These are phyloP conservation scores for Podospora fimiseda DNA, from an alignment of 495 filamentous ascomycete species.

Conservation along the genomic window DNA sequence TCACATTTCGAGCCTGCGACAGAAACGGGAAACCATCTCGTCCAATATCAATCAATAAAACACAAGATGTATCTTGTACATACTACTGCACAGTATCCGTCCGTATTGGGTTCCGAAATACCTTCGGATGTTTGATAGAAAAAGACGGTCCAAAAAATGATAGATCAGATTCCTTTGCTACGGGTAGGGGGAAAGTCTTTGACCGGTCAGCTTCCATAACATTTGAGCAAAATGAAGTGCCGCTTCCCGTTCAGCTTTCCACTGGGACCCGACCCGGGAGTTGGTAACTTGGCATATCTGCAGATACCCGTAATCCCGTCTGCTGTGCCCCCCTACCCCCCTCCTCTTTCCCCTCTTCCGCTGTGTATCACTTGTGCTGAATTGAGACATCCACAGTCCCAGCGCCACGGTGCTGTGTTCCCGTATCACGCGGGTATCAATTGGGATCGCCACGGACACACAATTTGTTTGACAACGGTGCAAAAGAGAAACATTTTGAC, in stretches of 20 bases:
- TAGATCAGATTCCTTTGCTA: not conserved
- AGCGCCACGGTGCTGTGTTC: slow-evolving; percentile 2
- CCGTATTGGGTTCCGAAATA: too few relatives aligned
- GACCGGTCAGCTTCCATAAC: too few relatives aligned
- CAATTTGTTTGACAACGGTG: not conserved
- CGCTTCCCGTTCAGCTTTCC: too few relatives aligned
- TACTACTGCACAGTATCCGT: not conserved
- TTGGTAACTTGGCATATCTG: not conserved
- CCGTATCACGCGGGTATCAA: too few relatives aligned
- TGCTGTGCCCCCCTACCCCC: too few relatives aligned
- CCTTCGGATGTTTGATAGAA: too few relatives aligned
- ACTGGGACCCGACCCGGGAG: not conserved
- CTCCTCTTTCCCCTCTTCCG: not conserved
- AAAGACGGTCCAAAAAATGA: not conserved
- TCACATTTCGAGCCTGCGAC: not conserved
- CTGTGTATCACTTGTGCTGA: not conserved
- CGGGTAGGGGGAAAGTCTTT: too few relatives aligned
- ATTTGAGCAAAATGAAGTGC: too few relatives aligned
- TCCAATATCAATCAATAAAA: too few relatives aligned
- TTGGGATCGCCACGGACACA: too few relatives aligned
- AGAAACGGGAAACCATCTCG: not conserved
- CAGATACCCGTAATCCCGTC: not conserved
- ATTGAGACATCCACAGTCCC: not conserved
- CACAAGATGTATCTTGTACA: too few relatives aligned
- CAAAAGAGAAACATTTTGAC: too few relatives aligned